These are phyloP conservation scores for Candida sakaeoensis DNA, from an alignment of 805 yeast species.

Conservation along the genomic window DNA sequence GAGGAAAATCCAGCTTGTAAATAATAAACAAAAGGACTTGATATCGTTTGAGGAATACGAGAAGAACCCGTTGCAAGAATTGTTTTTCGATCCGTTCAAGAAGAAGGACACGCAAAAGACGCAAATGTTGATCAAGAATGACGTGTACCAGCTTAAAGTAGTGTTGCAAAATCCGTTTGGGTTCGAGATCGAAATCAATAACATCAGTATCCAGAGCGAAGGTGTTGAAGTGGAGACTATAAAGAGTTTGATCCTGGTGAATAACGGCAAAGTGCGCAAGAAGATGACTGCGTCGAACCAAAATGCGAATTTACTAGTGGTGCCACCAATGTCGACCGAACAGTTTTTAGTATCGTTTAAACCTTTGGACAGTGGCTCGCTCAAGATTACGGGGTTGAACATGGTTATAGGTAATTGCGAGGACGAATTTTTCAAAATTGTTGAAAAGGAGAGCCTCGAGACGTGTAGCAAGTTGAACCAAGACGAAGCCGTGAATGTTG, in stretches of 20 bases:
- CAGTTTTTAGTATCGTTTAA: slow-evolving; percentile 43
- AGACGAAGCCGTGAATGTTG: slow-evolving; percentile 8
- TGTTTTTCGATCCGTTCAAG: slow-evolving; percentile 50
- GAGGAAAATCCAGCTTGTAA: slow-evolving; percentile 42
- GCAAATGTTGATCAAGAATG: slow-evolving; percentile 37
- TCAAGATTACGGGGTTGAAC: slow-evolving; percentile 49
- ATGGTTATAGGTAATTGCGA: slow-evolving; percentile 51
- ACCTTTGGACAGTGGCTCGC: slow-evolving; percentile 46
- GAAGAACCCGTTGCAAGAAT: slow-evolving; percentile 13
- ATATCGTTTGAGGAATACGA: slow-evolving; percentile 33
- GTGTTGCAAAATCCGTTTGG: slow-evolving; percentile 75
- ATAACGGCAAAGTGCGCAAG: slow-evolving; percentile 4
- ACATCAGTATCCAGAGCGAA: slow-evolving; percentile 38
- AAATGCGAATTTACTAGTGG: slow-evolving; percentile 11
- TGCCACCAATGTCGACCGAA: slow-evolving; percentile 27
- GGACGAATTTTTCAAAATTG: slow-evolving; percentile 41
- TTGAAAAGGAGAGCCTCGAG: slow-evolving; percentile 15
- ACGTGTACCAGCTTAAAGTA: slow-evolving; percentile 54
- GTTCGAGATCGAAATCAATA: slow-evolving; percentile 62
- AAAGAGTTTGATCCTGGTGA: slow-evolving; percentile 9
- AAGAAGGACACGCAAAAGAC: slow-evolving; percentile 34
- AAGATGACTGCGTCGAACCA: not conserved
- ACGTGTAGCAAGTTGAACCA: slow-evolving; percentile 1
- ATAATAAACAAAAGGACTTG: slow-evolving; percentile 26
- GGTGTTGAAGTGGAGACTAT: slow-evolving; percentile 29